phyloP scores from a whole-genome alignment of 345 rosid genomes.

The Rhizophora mangle region DNA sequence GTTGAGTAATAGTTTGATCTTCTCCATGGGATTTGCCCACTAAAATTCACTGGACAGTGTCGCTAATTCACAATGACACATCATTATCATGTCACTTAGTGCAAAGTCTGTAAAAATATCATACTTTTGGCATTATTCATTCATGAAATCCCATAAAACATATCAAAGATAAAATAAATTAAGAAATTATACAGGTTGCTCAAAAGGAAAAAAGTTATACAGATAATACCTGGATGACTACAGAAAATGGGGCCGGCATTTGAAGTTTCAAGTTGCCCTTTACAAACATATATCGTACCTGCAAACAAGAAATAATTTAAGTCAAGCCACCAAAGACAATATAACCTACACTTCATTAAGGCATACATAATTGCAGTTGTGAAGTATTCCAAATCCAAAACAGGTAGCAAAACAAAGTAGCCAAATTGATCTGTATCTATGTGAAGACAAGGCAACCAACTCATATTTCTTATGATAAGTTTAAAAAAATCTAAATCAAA shows the following conservation, averaged over 20 bases:
- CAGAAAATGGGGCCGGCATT: conserved; percentile 64
- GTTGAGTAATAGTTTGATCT: no score
- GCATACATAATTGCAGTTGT: not conserved
- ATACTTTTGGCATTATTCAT: no score
- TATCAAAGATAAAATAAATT: not conserved
- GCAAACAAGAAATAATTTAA: conserved; percentile 4
- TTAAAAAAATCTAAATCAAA: no score
- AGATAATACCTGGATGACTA: conserved; percentile 59
- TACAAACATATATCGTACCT: conserved; percentile 70
- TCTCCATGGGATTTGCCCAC: no score
- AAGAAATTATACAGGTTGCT: no score
- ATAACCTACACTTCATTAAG: not conserved
- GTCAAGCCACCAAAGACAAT: not conserved
- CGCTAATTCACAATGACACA: no score
- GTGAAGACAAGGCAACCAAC: no score
- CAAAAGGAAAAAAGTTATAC: not conserved
- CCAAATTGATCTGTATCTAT: no score
- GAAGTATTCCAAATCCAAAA: not conserved
- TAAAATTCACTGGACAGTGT: no score
- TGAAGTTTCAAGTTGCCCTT: conserved; percentile 62
- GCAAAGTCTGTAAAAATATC: no score
- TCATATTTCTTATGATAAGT: no score
- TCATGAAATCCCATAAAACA: not conserved
- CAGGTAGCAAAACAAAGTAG: not conserved
- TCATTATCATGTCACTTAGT: no score